Evolutionary conservation across 352 stramenopile genomes (phyloP), one percentile per base, ranked within the genome.

Genomic region (Phytopythium mirpurense): DNA sequence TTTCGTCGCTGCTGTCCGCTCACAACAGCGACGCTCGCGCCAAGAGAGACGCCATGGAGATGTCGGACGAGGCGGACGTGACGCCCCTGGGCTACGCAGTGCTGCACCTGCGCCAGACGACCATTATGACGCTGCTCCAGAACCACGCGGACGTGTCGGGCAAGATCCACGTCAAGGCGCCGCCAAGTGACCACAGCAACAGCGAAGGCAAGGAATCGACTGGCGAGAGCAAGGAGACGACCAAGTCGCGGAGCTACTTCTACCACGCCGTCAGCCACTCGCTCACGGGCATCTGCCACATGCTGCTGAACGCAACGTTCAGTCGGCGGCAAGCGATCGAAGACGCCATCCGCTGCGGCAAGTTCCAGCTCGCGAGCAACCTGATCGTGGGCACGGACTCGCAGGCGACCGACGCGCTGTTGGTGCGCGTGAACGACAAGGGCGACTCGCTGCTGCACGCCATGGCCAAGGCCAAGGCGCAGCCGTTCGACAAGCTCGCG

Each of bases 121-220:
- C 81, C 8, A 88, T 92, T 34, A 89, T 86, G 71, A 90, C 77
- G 11, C 51, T 92, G 8, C 54, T 92, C 12, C 78, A 88, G 45
- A 81, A 78, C 53, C 64, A 74, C 8, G 77, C 78, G 8, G 59
- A 77, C 29, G 74, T 90, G 2, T 60, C 78, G 23, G 77, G 73
- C 16, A 71, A 63, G 3, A 69, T 90, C 37, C 69, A 59, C 0
- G 51, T 87, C 31, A 63, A 63, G 31, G 61, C 58, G 2, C 16
- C 32, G 6, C 7, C 26, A 5, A 52, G 18, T n/a, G n/a, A n/a
- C n/a, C n/a, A n/a, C n/a, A n/a, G n/a, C n/a, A n/a, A n/a, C 11
- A n/a, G 0, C 23, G 11, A 12, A 15, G 10, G 15, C 15, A 27
- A 7, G 4, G 15, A 54, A 31, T 31, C 31, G 12, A 16, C 24